Conservation (phyloP, 164 flowering plant species). For the Vitis cinerea region DNA sequence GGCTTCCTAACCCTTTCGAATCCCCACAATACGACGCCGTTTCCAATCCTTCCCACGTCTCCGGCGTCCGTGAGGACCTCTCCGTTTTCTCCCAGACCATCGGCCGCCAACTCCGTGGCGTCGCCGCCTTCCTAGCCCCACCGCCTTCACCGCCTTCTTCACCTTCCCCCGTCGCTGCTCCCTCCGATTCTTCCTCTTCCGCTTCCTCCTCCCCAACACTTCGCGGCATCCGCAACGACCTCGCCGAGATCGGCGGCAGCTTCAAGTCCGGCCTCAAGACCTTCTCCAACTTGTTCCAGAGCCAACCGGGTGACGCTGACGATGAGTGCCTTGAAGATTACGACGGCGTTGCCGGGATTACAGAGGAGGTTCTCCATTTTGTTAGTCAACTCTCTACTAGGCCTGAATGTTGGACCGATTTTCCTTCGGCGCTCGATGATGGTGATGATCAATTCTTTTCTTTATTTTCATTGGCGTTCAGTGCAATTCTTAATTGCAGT, state of each 20-base stretch:
- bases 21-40: background rate
- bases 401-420: conserved; percentile 54
- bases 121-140: conserved; percentile 61
- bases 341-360: conserved; percentile 33
- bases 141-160: conserved; percentile 45
- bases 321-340: conserved; percentile 12
- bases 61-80: conserved; percentile 45
- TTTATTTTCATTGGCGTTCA: too few relatives aligned
- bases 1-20: background rate
- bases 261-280: conserved; percentile 44
- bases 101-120: conserved; percentile 58
- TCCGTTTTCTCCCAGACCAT: conserved; percentile 45
- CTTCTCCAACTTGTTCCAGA: conserved; percentile 41
- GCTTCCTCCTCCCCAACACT: conserved; percentile 19
- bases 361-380: conserved; percentile 46
- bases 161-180: background rate
- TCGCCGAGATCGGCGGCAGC: conserved; percentile 56
- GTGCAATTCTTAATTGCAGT: too few relatives aligned
- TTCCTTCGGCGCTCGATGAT: conserved; percentile 36
- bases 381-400: conserved; percentile 35
- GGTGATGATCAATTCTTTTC: conserved; percentile 18
- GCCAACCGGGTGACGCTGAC: conserved; percentile 7
- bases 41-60: background rate
- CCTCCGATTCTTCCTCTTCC: conserved; percentile 17
- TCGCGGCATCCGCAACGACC: conserved; percentile 47